These are phyloP conservation scores for Saccharomycopsis vini DNA, from an alignment of 805 yeast genomes.

Conservation along the genomic window DNA sequence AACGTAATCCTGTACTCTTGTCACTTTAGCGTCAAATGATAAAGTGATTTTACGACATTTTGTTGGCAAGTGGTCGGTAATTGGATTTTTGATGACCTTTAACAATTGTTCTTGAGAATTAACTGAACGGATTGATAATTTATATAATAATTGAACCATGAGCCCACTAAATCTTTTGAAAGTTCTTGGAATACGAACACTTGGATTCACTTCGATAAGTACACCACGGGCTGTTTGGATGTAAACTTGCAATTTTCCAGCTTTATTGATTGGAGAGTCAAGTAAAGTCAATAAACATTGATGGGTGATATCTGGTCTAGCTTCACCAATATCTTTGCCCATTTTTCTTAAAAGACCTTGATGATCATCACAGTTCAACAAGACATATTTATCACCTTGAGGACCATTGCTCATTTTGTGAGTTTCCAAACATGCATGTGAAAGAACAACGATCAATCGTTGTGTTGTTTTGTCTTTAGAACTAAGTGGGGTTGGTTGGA, in stretches of 20 bases:
- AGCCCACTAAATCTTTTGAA: slow-evolving; percentile 95
- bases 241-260: slow-evolving; percentile 93
- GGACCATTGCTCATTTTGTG: slow-evolving; percentile 79
- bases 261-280: slow-evolving; percentile 97
- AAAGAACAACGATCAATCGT: slow-evolving; percentile 85
- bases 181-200: slow-evolving; percentile 95
- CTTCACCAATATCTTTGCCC: slow-evolving; percentile 97
- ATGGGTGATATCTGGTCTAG: slow-evolving; percentile 98
- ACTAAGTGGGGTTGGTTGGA: slow-evolving; percentile 70
- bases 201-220: slow-evolving; percentile 89
- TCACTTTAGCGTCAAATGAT: slow-evolving; percentile 84
- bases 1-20: slow-evolving; percentile 83
- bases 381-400: slow-evolving; percentile 79
- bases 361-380: slow-evolving; percentile 95
- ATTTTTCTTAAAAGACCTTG: slow-evolving; percentile 90
- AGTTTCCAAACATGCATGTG: slow-evolving; percentile 94
- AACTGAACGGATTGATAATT: slow-evolving; percentile 86
- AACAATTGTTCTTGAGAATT: slow-evolving; percentile 90
- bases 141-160: slow-evolving; percentile 94
- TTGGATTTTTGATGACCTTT: slow-evolving; percentile 93
- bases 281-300: slow-evolving; percentile 89
- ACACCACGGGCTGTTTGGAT: slow-evolving; percentile 94
- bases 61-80: slow-evolving; percentile 92
- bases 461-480: slow-evolving; percentile 82
- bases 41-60: slow-evolving; percentile 91